Evolutionary conservation across 805 yeast species (phyloP), one percentile per base, ranked within the genome.

Genomic region (Tanozyma kutaoensis): DNA sequence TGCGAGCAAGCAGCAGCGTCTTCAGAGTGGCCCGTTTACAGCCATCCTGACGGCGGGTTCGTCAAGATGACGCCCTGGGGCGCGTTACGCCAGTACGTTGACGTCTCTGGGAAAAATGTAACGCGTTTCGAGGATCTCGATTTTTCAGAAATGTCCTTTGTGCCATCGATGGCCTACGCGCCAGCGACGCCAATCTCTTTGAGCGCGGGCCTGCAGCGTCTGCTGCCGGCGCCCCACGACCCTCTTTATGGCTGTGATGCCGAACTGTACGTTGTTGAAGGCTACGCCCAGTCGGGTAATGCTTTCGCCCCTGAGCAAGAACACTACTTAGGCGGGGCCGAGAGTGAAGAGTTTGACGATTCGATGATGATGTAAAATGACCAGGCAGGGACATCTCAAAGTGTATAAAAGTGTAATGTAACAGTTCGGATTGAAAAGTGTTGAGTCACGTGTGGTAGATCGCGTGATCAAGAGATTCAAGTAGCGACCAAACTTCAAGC

Each of bases 11-110:
- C 8, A 10, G 10, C 9, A 17, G 10, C 8, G 10, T 17, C 9
- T 10, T 17, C 20, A 8, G 20, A 69, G 30, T 69, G 69, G 61
- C 73, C 78, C 10, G 53, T 62, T 30, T 71, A 66, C 36, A 57
- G 58, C 28, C 77, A 70, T 35, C 78, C 78, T 2, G 70, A 70
- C 9, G 78, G 78, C 8, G 78, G 78, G 1, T 56, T 55, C 17
- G 65, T 71, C 25, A 72, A 70, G 42, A 65, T 71, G 30, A 70
- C 77, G 1, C 77, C 78, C 14, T 61, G 73, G 52, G 78, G 78
- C n/a, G 67, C 70, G 26, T 50, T 71, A 22, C 50, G 77, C 35
- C 63, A 58, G 33, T 55, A 42, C 37, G 55, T 53, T 15, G 48
- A 59, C 19, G 55, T 52, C 18, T 57, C 58, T 25, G 71, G 71